Base-by-base conservation (phyloP, 306 rosid genomes). In the Pachyrhizus erosus region DNA sequence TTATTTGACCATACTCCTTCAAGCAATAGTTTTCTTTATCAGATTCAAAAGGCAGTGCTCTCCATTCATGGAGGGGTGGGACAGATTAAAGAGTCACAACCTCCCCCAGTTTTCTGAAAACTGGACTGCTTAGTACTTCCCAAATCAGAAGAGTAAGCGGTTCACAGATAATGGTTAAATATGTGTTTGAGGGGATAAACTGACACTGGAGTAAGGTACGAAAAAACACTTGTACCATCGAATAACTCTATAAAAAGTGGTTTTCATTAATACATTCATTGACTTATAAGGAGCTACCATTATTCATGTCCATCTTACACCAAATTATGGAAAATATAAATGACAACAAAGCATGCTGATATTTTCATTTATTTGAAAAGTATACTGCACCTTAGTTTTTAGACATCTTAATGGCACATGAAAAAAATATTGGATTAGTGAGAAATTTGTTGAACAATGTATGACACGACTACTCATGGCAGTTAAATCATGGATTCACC, bases 31-130 rank as follows among this genome's bases (percentile, higher is more conserved):
- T 57, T 46, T 14, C 48, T 52, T 67, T 75, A 42, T 79, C 57
- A 75, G 29, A 79, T 77, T 45, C 76, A 74, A 10, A 79, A 55
- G 34, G 75, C 27, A 43, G 45, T 73, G 75, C 76, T 64, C 34
- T 21, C n/a, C 9, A 13, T 18, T 27, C 66, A 11, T 68, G 65
- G 21, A 2, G 62, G 29, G 15, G 51, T 17, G 51, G n/a, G 5
- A 21, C 29, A 8, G 70, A 65, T 52, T 24, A 79, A 29, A 54
- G 49, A 60, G 46, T 64, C 69, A 70, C 10, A 18, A 52, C 65
- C 48, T 39, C 39, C 29, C 15, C 45, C 68, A 37, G 24, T 52
- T 20, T 29, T 62, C 40, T 62, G 14, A 62, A 29, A 29, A 15
- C 40, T 29, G 66, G 66, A 24, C n/a, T 12, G 15, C 66, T 24